Conservation (phyloP, 495 filamentous ascomycete species). For the Aspergillus conjunctus region DNA sequence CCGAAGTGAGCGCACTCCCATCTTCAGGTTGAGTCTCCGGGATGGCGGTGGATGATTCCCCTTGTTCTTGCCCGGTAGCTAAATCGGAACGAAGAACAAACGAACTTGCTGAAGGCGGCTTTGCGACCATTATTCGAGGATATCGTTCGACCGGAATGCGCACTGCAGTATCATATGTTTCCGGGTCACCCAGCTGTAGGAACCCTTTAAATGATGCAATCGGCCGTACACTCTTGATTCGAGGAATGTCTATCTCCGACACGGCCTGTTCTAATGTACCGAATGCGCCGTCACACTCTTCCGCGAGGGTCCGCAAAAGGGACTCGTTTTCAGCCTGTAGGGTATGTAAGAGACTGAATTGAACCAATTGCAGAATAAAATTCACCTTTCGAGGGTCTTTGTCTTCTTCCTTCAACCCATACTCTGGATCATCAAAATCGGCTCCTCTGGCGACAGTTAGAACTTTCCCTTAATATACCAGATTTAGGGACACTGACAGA, state of each 20-base stretch:
- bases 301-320: slow-evolving; percentile 61
- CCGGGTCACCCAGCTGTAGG: slow-evolving; percentile 77
- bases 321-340: slow-evolving; percentile 65
- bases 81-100: slow-evolving; percentile 61
- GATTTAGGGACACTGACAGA: slow-evolving; percentile 58
- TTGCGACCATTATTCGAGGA: slow-evolving; percentile 76
- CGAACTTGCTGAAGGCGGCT: slow-evolving; percentile 70
- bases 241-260: slow-evolving; percentile 71
- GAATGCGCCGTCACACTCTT: slow-evolving; percentile 67
- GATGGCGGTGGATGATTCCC: slow-evolving; percentile 53
- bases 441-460: slow-evolving; percentile 67
- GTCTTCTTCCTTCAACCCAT: slow-evolving; percentile 89
- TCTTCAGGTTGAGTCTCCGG: slow-evolving; percentile 34
- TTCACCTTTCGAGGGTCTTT: slow-evolving; percentile 69
- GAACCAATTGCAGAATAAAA: not conserved
- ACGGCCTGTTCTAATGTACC: slow-evolving; percentile 87
- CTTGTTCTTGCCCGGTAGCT: slow-evolving; percentile 42
- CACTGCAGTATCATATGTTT: slow-evolving; percentile 73
- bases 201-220: slow-evolving; percentile 77
- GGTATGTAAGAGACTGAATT: slow-evolving; percentile 16
- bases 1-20: slow-evolving; percentile 55
- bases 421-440: slow-evolving; percentile 93
- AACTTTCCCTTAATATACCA: not conserved
- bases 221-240: slow-evolving; percentile 70
- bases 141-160: slow-evolving; percentile 88